Percentiles rank a stretch among this genome's conserved stretches.
Conservation (phyloP, 2,329 filamentous ascomycete genomes). For the Ramularia endophylla region DNA sequence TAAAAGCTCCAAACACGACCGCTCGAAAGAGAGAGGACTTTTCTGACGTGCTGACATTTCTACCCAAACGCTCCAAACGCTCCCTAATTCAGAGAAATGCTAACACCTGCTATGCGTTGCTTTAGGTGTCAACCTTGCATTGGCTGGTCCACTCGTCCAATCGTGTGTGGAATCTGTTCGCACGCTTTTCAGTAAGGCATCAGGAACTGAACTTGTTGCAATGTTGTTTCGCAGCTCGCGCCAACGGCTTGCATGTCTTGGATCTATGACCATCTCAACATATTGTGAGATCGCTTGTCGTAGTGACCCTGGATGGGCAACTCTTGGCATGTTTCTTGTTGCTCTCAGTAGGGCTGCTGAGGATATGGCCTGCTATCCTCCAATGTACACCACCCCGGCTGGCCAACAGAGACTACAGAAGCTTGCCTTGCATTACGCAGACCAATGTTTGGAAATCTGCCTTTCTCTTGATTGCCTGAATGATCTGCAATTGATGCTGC, state of each 20-base stretch:
- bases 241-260: conserved; percentile 2
- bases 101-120: too few relatives aligned
- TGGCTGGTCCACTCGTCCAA: conserved; percentile 20
- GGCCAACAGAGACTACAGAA: conserved; percentile 28
- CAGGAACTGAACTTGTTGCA: not conserved
- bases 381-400: conserved; percentile 22
- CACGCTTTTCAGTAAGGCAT: conserved; percentile 4
- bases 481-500: conserved; percentile 41
- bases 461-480: conserved; percentile 35
- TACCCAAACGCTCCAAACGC: too few relatives aligned
- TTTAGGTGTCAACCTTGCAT: conserved; percentile 25
- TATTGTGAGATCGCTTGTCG: conserved; percentile 4
- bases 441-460: conserved; percentile 34
- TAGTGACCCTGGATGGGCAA: conserved; percentile 34
- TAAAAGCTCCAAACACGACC: too few relatives aligned
- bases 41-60: too few relatives aligned
- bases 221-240: conserved; percentile 8
- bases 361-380: conserved; percentile 29
- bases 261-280: conserved; percentile 4
- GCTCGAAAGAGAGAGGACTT: too few relatives aligned
- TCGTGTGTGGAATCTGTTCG: conserved; percentile 22
- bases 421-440: conserved; percentile 18
- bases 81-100: too few relatives aligned
- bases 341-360: conserved; percentile 34
- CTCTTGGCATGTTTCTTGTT: conserved; percentile 36